phyloP scores from a whole-genome alignment of 192 early-diverging fungal species.

The Backusella australiensis region DNA sequence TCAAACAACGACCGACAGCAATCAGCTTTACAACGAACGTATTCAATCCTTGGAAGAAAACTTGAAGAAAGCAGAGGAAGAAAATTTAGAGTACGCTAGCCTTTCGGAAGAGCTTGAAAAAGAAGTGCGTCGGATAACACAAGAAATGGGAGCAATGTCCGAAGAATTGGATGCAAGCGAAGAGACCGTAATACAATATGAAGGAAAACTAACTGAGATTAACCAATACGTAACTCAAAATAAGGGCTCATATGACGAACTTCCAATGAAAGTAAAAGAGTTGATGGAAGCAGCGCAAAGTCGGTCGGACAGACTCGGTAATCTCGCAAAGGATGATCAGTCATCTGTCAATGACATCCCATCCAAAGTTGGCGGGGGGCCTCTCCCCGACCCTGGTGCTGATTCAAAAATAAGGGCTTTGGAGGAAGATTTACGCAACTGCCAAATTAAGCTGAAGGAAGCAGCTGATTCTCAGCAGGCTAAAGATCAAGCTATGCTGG shows the following conservation, averaged over 20 bases:
- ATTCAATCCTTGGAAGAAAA: neutral
- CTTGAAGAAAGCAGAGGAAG: neutral
- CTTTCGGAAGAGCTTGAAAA: constrained; percentile 11
- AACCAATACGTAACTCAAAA: constrained; percentile 1
- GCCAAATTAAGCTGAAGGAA: constrained; percentile 1
- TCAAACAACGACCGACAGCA: constrained; percentile 1
- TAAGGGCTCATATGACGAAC: constrained; percentile 5
- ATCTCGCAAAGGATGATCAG: neutral
- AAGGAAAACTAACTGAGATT: constrained; percentile 2
- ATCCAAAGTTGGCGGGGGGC: neutral
- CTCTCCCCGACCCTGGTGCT: neutral
- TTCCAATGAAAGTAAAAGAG: constrained; percentile 3
- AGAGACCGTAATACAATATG: neutral
- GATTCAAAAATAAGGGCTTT: neutral
- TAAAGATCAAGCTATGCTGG: neutral
- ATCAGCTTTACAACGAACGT: neutral
- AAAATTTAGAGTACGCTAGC: constrained; percentile 11
- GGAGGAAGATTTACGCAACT: neutral
- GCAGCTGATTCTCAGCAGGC: neutral
- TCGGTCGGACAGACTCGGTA: neutral
- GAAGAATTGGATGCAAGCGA: constrained; percentile 17
- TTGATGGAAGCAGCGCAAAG: neutral
- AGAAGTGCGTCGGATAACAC: constrained; percentile 12
- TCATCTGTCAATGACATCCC: constrained; percentile 12
- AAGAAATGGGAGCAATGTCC: constrained; percentile 6